Percentiles rank a stretch among this genome's conserved stretches.
Evolutionary conservation across 768 basidiomycete genomes (phyloP).

Genomic region (Lactarius tabidus): DNA sequence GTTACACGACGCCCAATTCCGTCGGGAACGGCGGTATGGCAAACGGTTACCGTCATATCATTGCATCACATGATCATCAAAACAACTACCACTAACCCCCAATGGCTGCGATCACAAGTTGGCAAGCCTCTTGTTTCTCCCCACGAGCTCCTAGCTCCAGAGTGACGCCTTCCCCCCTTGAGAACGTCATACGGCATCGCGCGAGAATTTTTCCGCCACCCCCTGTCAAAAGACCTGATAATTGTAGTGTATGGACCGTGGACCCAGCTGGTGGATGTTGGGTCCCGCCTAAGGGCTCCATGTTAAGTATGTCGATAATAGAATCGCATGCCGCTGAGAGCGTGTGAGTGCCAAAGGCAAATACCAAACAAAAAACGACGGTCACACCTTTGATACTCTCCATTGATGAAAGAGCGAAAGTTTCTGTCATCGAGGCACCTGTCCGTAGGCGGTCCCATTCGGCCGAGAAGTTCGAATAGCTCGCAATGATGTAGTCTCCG

Average conservation of each 20-base stretch:
- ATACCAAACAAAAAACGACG: slow-evolving; percentile 8
- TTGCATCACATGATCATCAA: background rate
- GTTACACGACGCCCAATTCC: slow-evolving; percentile 14
- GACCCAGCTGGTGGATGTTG: slow-evolving; percentile 68
- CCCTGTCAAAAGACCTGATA: slow-evolving; percentile 86
- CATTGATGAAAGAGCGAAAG: slow-evolving; percentile 88
- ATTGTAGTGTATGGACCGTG: slow-evolving; percentile 89
- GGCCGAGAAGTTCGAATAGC: slow-evolving; percentile 82
- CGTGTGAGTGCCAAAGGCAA: slow-evolving; percentile 24
- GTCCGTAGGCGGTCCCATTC: slow-evolving; percentile 93
- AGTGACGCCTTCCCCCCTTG: slow-evolving; percentile 85
- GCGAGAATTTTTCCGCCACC: slow-evolving; percentile 96
- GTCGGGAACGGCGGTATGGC: slow-evolving; percentile 11
- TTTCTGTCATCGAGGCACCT: slow-evolving; percentile 80
- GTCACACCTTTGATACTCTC: slow-evolving; percentile 86
- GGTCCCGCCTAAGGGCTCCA: slow-evolving; percentile 94
- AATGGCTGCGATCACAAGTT: slow-evolving; percentile 88
- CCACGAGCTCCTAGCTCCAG: slow-evolving; percentile 89
- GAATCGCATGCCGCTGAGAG: slow-evolving; percentile 88
- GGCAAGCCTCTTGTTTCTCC: slow-evolving; percentile 82
- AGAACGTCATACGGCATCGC: slow-evolving; percentile 93
- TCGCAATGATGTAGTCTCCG: slow-evolving; percentile 90
- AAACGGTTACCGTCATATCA: background rate
- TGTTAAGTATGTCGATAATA: slow-evolving; percentile 91
- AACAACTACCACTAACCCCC: slow-evolving; percentile 46